Base-by-base conservation (phyloP, 2,329 filamentous ascomycete species). In the Beauveria medogensis region DNA sequence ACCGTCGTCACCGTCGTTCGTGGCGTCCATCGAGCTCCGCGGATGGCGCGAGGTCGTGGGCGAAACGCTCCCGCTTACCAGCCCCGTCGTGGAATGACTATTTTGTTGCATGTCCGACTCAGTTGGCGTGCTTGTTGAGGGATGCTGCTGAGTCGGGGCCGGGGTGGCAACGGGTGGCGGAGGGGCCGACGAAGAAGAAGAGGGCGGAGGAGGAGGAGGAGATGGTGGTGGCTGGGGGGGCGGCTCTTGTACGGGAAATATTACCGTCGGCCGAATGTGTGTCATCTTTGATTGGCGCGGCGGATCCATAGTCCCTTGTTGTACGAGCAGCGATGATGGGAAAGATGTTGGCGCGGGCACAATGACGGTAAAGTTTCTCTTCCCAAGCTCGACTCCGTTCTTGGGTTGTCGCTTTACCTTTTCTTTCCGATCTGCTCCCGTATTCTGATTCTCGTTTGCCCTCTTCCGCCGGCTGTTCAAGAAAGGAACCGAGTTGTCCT, bases 341-440 rank as follows among this genome's bases (percentile, higher is more conserved):
- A 72, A 72, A 1, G 68, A 67, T n/a, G 70, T 70, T 18, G 71
- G 71, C 47, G 71, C 69, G 37, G 71, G 65, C 40, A 69, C 63
- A 22, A 73, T 68, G 30, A 71, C 64, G 16, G 68, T 68, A 48
- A 73, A 71, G 50, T 65, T 63, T 54, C 67, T 68, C 64, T 67
- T 67, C 3, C 64, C 40, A 8, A 57, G 16, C 16, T 34, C 54
- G 9, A 3, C 59, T 14, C 16, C 16, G 10, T 41, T 14, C 5
- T 24, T n/a, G 10, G 47, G 40, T 2, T n/a, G 18, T 3, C 28
- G 37, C 6, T 20, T 22, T 3, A n/a, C 14, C 26, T 10, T 12
- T 18, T 30, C 34, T 28, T 10, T 44, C 40, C 28, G 16, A 2
- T 47, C n/a, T 7, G 41, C 16, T 46, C 22, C 16, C 12, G n/a